Evolutionary conservation across 1,139 yeast genomes (phyloP).

Genomic region (Blastobotrys illinoisensis): DNA sequence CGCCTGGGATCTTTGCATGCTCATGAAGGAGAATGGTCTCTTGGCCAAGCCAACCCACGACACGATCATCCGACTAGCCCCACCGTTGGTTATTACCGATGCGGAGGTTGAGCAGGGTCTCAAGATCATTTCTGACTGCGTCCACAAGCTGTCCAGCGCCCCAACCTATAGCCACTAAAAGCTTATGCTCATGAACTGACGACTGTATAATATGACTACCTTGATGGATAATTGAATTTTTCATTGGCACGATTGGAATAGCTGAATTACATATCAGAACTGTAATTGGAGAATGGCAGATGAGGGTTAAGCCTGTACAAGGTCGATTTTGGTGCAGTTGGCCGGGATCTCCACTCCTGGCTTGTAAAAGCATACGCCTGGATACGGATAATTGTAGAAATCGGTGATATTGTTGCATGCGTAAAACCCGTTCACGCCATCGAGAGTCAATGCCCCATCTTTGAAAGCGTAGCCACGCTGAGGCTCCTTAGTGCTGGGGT

Average conservation of each 20-base stretch:
- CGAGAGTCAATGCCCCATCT: background rate
- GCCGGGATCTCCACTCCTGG: background rate
- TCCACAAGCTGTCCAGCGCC: constrained; percentile 54
- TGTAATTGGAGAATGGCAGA: too few species aligned
- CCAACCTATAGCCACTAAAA: background rate
- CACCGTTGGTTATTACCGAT: constrained; percentile 87
- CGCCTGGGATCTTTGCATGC: constrained; percentile 93
- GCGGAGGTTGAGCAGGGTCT: constrained; percentile 83
- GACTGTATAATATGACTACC: background rate
- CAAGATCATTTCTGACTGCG: constrained; percentile 58
- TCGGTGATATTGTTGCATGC: background rate
- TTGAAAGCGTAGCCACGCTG: background rate
- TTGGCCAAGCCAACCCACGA: constrained; percentile 97
- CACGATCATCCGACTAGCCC: constrained; percentile 91
- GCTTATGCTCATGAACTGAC: background rate
- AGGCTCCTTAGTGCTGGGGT: background rate
- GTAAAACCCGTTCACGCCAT: background rate
- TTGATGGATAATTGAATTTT: background rate
- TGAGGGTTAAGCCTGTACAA: background rate
- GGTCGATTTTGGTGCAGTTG: background rate
- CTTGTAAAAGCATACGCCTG: background rate
- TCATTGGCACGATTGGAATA: background rate
- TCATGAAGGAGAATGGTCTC: constrained; percentile 84
- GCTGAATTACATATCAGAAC: too few species aligned
- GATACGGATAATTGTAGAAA: background rate